These are phyloP conservation scores for Microcyclospora tardicrescens DNA, from an alignment of 2,329 filamentous ascomycete genomes.

Conservation along the genomic window DNA sequence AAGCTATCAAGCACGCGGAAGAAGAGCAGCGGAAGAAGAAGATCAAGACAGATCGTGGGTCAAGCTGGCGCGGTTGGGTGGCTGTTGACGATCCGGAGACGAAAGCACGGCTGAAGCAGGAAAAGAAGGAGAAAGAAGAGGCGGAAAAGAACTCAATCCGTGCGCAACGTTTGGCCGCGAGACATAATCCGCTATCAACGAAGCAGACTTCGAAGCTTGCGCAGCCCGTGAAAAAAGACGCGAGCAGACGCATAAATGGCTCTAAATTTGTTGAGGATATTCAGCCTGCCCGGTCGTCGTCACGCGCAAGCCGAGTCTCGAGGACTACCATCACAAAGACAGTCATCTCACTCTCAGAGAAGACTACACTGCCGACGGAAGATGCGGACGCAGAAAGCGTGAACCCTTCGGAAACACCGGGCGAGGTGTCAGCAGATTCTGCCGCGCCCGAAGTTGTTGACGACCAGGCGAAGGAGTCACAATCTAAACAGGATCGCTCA, in stretches of 20 bases:
- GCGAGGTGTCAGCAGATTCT: neutral
- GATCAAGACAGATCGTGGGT: constrained; percentile 13
- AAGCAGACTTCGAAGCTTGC: too few relatives aligned
- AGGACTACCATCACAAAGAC: neutral
- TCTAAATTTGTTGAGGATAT: too few relatives aligned
- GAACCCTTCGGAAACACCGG: neutral
- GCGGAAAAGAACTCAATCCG: constrained; percentile 16
- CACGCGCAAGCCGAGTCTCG: neutral
- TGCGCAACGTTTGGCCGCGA: constrained; percentile 15
- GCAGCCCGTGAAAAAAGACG: constrained; percentile 1
- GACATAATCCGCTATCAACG: neutral
- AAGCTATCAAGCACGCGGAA: constrained; percentile 14
- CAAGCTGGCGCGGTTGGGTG: constrained; percentile 20
- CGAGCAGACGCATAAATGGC: constrained; percentile 1
- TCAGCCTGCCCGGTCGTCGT: neutral
- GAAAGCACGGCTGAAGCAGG: constrained; percentile 14
- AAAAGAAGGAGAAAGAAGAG: constrained; percentile 18
- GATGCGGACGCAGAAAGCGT: constrained; percentile 1
- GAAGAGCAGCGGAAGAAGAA: constrained; percentile 19
- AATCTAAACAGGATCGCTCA: constrained; percentile 1
- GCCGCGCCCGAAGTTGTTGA: neutral
- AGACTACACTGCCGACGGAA: neutral
- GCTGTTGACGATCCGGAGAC: constrained; percentile 18
- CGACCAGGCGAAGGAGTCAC: neutral
- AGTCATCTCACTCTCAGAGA: neutral